Percentiles rank a stretch among this genome's conserved stretches.
phyloP scores from a whole-genome alignment of 495 filamentous ascomycete species.

The Jackrogersella minutella region DNA sequence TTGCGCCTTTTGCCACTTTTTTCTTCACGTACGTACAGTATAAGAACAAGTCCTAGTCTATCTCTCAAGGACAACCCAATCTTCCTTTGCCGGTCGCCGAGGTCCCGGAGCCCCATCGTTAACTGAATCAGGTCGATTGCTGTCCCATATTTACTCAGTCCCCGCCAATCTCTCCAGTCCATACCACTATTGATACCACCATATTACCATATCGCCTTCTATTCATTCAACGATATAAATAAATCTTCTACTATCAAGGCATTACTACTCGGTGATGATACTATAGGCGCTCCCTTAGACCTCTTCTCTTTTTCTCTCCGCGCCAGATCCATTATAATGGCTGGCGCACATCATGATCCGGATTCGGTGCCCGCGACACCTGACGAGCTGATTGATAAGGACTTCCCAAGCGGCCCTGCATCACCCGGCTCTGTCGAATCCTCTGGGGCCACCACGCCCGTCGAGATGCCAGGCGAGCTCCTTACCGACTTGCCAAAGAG shows the following conservation, averaged over 20 bases:
- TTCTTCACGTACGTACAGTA: constrained; percentile 9
- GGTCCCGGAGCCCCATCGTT: neutral
- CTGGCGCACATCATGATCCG: constrained; percentile 32
- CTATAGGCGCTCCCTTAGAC: constrained; percentile 16
- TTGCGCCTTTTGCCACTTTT: constrained; percentile 31
- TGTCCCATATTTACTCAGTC: constrained; percentile 9
- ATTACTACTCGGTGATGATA: constrained; percentile 34
- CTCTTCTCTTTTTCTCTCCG: constrained; percentile 5
- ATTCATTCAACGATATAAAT: neutral
- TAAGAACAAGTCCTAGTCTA: constrained; percentile 5
- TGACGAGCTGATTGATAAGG: constrained; percentile 49
- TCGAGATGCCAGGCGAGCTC: constrained; percentile 51
- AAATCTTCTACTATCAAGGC: neutral
- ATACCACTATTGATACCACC: neutral
- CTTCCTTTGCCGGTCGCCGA: constrained; percentile 10
- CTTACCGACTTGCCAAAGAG: constrained; percentile 50
- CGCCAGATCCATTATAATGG: constrained; percentile 43
- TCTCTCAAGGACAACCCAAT: constrained; percentile 11
- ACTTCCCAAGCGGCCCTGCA: constrained; percentile 41
- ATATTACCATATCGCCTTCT: neutral
- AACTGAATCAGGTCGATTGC: too few relatives aligned
- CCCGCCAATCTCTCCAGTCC: neutral
- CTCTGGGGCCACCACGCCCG: constrained; percentile 57
- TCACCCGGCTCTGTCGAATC: constrained; percentile 55
- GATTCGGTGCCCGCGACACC: constrained; percentile 50